These are phyloP conservation scores for Carnegiea gigantea DNA, from an alignment of 179 eudicot species.

Conservation along the genomic window DNA sequence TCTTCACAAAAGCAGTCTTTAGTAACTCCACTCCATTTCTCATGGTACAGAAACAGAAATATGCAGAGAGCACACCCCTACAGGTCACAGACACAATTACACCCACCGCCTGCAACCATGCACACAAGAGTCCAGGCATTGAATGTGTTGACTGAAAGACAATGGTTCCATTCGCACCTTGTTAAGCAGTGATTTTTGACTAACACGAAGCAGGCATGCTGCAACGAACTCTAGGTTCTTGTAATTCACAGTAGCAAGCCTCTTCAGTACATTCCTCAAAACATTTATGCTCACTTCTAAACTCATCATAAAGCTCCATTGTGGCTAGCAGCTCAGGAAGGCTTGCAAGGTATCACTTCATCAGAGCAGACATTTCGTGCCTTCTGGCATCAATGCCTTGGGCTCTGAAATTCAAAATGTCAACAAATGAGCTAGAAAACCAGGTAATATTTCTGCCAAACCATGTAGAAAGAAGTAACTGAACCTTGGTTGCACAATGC, in stretches of 20 bases:
- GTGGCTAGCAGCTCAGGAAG: constrained; percentile 83
- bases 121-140: neutral
- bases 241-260: constrained; percentile 84
- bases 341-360: constrained; percentile 90
- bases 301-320: constrained; percentile 67
- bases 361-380: constrained; percentile 62
- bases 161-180: constrained; percentile 44
- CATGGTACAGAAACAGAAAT: no score
- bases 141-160: neutral
- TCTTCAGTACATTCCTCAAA: constrained; percentile 71
- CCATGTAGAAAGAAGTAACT: constrained; percentile 1
- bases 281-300: constrained; percentile 55
- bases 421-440: constrained; percentile 4
- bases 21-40: no score
- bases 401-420: constrained; percentile 47
- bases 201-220: constrained; percentile 77
- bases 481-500: constrained; percentile 87
- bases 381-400: constrained; percentile 71
- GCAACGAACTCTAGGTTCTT: constrained; percentile 89
- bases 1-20: no score
- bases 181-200: constrained; percentile 90
- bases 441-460: neutral
- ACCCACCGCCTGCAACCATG: no score
- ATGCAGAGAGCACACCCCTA: no score
- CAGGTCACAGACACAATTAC: no score